Percentiles rank a stretch among this genome's conserved stretches.
These are phyloP conservation scores for Trichoderma gracile DNA, from an alignment of 2,329 filamentous ascomycete species.

Conservation along the genomic window DNA sequence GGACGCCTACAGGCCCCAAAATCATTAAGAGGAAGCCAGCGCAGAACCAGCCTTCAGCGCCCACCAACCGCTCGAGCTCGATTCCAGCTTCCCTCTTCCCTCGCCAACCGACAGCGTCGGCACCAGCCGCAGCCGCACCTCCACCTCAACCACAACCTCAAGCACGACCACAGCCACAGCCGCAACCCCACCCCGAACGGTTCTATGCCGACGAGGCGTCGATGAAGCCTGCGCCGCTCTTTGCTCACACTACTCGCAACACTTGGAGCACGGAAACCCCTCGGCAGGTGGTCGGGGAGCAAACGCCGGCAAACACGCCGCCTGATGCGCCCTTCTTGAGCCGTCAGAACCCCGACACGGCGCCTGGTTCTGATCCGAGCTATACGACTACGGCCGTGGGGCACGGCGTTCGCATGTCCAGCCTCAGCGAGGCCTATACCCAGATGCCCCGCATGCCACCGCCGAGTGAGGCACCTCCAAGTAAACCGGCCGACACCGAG, in stretches of 20 bases:
- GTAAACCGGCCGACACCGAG: neutral
- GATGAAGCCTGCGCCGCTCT: constrained; percentile 59
- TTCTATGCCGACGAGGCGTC: constrained; percentile 40
- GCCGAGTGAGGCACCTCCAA: constrained; percentile 6
- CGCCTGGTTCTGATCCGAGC: constrained; percentile 27
- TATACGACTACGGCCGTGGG: neutral
- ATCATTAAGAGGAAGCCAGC: constrained; percentile 51
- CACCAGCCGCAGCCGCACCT: constrained; percentile 25
- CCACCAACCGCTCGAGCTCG: constrained; percentile 16
- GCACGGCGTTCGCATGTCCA: constrained; percentile 7
- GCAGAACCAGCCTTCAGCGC: constrained; percentile 30
- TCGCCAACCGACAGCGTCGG: neutral
- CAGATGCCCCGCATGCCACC: neutral
- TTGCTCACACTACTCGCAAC: constrained; percentile 64
- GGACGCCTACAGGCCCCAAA: constrained; percentile 37
- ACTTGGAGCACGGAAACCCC: constrained; percentile 46
- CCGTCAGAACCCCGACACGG: constrained; percentile 37
- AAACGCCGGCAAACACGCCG: neutral
- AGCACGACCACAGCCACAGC: too few relatives aligned
- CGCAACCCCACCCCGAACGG: constrained; percentile 28
- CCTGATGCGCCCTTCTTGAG: constrained; percentile 36
- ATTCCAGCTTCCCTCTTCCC: constrained; percentile 17
- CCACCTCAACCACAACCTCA: too few relatives aligned
- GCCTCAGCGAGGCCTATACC: neutral
- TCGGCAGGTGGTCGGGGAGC: constrained; percentile 31